Conservation (phyloP, 176 grass and related monocot genomes). For the Avena insularis region DNA sequence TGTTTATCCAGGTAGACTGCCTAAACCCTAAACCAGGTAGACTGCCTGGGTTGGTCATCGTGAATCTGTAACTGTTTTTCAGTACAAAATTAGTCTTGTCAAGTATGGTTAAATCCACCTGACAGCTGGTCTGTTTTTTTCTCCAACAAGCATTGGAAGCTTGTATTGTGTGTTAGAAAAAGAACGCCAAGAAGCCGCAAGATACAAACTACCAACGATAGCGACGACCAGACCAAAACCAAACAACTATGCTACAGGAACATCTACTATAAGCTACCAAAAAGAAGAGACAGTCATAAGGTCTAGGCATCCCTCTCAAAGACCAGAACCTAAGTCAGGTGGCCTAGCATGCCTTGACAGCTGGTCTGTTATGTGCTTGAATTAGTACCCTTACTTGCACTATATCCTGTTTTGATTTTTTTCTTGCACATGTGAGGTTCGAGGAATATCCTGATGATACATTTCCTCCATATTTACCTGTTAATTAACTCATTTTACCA, state of each 20-base stretch:
- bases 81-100: not conserved
- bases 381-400: not conserved
- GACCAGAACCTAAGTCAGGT: slow-evolving; percentile 1
- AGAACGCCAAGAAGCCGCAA: not conserved
- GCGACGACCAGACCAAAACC: not conserved
- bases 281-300: not conserved
- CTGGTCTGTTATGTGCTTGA: slow-evolving; percentile 19
- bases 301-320: not conserved
- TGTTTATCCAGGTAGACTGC: not conserved
- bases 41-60: not conserved
- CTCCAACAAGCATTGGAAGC: not conserved
- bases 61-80: not conserved
- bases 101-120: not conserved
- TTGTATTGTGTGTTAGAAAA: not conserved
- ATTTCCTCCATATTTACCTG: not conserved
- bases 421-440: not conserved
- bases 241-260: not conserved
- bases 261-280: not conserved
- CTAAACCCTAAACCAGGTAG: not conserved
- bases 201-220: not conserved
- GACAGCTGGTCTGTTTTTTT: not conserved
- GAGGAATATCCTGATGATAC: not conserved
- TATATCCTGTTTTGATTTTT: not conserved
- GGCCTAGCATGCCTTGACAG: not conserved
- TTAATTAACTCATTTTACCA: not conserved